Evolutionary conservation across 2,329 filamentous ascomycete species (phyloP).

Genomic region (Pestalotiopsis sp.): DNA sequence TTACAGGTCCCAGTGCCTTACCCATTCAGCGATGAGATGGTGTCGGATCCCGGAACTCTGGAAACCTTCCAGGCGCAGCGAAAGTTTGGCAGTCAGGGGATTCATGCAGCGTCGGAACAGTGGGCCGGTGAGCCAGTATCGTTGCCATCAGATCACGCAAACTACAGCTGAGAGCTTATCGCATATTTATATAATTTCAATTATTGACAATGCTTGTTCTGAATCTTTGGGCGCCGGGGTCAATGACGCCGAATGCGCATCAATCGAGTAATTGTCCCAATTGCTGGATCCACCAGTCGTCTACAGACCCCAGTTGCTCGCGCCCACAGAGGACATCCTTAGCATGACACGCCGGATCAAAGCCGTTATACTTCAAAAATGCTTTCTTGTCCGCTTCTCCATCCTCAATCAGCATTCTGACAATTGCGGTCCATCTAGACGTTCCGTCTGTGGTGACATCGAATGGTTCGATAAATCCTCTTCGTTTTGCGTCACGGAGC

Average conservation of each 20-base stretch:
- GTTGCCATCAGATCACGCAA: slow-evolving; percentile 7
- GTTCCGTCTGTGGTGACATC: slow-evolving; percentile 30
- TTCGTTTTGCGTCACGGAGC: slow-evolving; percentile 31
- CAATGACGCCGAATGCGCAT: background rate
- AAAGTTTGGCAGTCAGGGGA: background rate
- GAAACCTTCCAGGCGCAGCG: background rate
- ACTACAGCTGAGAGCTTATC: background rate
- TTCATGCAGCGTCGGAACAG: background rate
- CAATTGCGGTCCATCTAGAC: slow-evolving; percentile 31
- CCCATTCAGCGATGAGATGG: slow-evolving; percentile 3
- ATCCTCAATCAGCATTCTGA: slow-evolving; percentile 27
- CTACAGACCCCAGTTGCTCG: slow-evolving; percentile 1
- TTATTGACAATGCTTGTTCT: background rate
- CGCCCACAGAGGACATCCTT: slow-evolving; percentile 22
- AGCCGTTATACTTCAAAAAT: slow-evolving; percentile 27
- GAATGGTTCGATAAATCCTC: slow-evolving; percentile 34
- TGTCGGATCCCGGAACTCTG: background rate
- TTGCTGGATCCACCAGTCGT: slow-evolving; percentile 10
- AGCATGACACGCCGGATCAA: slow-evolving; percentile 33
- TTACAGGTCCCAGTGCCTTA: slow-evolving; percentile 10
- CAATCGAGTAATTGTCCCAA: background rate
- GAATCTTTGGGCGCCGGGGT: too few species aligned
- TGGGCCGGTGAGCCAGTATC: background rate
- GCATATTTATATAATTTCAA: background rate
- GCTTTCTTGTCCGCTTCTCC: slow-evolving; percentile 30